Evolutionary conservation across 768 basidiomycete genomes (phyloP).

Genomic region (Naematelia encephala): DNA sequence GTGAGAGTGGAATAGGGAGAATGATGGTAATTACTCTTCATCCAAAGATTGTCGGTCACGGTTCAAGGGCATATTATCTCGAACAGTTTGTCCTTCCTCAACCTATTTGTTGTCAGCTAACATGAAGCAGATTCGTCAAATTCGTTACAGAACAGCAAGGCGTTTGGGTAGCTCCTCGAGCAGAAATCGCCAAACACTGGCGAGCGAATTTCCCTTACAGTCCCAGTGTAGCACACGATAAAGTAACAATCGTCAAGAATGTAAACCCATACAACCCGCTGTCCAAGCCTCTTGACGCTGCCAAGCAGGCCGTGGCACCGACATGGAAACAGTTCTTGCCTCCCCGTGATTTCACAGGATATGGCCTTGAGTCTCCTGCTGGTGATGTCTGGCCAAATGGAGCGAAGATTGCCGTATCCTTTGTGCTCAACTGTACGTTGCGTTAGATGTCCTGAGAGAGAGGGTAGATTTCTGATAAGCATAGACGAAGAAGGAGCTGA

Average conservation of each 20-base stretch:
- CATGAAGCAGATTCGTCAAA: conserved; percentile 12
- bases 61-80: conserved; percentile 12
- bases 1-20: conserved; percentile 7
- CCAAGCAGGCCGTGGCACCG: background rate
- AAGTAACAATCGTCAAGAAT: conserved; percentile 8
- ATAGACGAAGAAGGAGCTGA: conserved; percentile 5
- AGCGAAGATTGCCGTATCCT: conserved; percentile 21
- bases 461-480: no score
- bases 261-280: conserved; percentile 9
- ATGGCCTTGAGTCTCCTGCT: conserved; percentile 18
- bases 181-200: conserved; percentile 15
- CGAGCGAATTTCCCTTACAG: conserved; percentile 11
- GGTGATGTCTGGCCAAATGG: conserved; percentile 17
- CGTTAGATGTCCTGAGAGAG: no score
- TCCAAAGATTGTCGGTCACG: conserved; percentile 13
- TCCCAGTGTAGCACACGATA: conserved; percentile 8
- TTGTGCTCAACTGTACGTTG: conserved; percentile 11
- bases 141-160: conserved; percentile 8
- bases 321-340: background rate
- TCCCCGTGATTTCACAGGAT: conserved; percentile 12
- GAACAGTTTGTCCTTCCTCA: conserved; percentile 7
- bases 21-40: conserved; percentile 15
- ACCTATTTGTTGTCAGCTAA: background rate
- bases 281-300: background rate
- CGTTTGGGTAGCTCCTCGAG: conserved; percentile 12